Conservation (phyloP, 208 protist species). For the Wallacemonas sp. region DNA sequence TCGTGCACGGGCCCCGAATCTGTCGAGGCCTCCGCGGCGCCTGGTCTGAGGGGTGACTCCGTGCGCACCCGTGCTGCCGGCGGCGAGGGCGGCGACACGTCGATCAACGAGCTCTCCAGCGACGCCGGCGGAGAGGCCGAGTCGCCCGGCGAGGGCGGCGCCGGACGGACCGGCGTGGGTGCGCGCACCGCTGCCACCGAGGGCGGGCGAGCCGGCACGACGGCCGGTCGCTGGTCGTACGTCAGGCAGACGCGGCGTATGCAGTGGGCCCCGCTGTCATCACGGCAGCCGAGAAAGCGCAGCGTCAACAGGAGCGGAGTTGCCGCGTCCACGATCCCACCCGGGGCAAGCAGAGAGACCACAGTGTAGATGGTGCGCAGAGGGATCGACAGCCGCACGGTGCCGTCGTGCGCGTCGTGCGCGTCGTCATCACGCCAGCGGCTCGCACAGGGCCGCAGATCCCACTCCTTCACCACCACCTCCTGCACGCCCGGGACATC, state of each 20-base stretch:
- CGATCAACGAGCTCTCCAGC: constrained; percentile 1
- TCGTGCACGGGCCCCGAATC: too few relatives aligned
- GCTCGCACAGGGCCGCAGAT: background rate
- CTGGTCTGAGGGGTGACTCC: background rate
- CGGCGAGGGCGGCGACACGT: background rate
- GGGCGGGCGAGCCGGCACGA: too few relatives aligned
- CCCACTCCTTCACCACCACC: constrained; percentile 55
- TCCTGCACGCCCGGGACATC: background rate
- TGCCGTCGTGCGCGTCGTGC: background rate
- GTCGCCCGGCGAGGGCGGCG: too few relatives aligned
- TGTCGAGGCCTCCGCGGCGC: too few relatives aligned
- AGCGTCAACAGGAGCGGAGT: constrained; percentile 56
- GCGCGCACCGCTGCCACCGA: too few relatives aligned
- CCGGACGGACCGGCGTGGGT: too few relatives aligned
- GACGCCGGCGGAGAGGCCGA: background rate
- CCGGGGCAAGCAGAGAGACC: constrained; percentile 36
- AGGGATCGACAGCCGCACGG: constrained; percentile 24
- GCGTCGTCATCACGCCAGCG: background rate
- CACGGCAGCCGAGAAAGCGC: constrained; percentile 60
- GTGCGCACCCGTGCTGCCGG: background rate
- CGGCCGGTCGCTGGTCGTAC: constrained; percentile 43
- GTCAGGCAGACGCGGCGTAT: constrained; percentile 47
- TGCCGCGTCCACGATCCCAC: constrained; percentile 7
- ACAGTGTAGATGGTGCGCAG: constrained; percentile 62
- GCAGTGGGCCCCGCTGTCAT: constrained; percentile 46